A percentile compares a stretch with the other conserved stretches of the same genome.
Evolutionary conservation across 495 filamentous ascomycete species (phyloP).

Genomic region (Apiosordaria backusii): DNA sequence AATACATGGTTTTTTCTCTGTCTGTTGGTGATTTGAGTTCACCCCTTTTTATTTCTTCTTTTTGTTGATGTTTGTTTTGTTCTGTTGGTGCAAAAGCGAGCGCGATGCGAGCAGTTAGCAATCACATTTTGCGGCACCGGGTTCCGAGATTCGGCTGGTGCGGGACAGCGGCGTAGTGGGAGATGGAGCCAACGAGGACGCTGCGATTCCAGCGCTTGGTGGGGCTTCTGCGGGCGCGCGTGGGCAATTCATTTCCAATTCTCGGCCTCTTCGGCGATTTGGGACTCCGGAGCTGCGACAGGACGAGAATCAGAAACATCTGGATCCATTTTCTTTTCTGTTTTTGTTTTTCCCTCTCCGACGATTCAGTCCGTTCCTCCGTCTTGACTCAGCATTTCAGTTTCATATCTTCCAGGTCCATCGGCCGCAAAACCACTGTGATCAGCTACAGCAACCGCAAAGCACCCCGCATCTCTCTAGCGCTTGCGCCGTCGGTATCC

Average conservation of each 20-base stretch:
- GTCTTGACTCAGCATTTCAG: too few relatives aligned
- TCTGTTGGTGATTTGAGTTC: neutral
- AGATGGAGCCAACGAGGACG: neutral
- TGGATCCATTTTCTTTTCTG: neutral
- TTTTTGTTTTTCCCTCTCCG: neutral
- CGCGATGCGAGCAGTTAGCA: neutral
- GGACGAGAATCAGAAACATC: neutral
- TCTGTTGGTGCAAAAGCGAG: too few relatives aligned
- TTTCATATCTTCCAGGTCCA: too few relatives aligned
- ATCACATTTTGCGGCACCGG: neutral
- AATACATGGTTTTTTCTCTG: neutral
- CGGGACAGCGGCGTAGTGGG: conserved; percentile 1
- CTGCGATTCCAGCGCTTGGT: neutral
- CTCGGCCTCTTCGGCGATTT: neutral
- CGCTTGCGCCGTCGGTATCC: too few relatives aligned
- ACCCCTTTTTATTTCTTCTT: neutral
- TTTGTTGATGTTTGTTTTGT: neutral
- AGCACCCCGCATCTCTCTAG: too few relatives aligned
- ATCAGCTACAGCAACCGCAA: too few relatives aligned
- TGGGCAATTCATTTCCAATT: neutral
- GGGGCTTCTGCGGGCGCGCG: neutral
- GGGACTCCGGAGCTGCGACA: neutral
- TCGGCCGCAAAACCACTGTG: too few relatives aligned
- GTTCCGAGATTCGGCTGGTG: conserved; percentile 1
- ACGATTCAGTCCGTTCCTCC: neutral